A percentile compares a stretch with the other conserved stretches of the same genome.
Conservation (phyloP, 2,329 filamentous ascomycete species). For the Cladosporium sp. region DNA sequence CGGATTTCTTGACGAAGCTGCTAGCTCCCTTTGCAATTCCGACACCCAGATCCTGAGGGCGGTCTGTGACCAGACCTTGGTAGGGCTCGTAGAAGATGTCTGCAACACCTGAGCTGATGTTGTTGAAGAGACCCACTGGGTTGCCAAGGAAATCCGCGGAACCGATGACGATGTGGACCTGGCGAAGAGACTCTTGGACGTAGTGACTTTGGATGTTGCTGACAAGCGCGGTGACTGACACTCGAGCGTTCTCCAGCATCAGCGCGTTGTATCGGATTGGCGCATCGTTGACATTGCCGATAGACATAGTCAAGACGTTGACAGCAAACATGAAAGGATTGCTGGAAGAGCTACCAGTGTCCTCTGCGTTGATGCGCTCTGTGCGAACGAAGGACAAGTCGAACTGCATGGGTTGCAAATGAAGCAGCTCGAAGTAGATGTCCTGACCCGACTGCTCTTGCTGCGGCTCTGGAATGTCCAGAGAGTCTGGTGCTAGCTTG, state of each 20-base stretch:
- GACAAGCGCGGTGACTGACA: conserved; percentile 77
- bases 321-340: conserved; percentile 99
- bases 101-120: conserved; percentile 90
- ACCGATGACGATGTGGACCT: conserved; percentile 94
- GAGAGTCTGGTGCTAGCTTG: conserved; percentile 78
- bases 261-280: conserved; percentile 89
- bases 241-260: conserved; percentile 89
- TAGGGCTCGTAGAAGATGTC: conserved; percentile 99
- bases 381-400: conserved; percentile 96
- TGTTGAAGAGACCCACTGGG: conserved; percentile 96
- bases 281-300: conserved; percentile 97
- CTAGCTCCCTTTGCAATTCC: conserved; percentile 96
- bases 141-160: conserved; percentile 98
- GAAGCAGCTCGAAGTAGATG: conserved; percentile 95
- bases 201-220: conserved; percentile 91
- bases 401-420: conserved; percentile 96
- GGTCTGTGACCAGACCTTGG: conserved; percentile 91
- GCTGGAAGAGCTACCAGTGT: conserved; percentile 74
- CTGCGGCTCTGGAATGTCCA: conserved; percentile 89
- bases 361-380: conserved; percentile 91
- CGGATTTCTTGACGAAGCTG: conserved; percentile 96
- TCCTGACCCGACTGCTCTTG: conserved; percentile 81
- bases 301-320: conserved; percentile 98
- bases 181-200: conserved; percentile 90
- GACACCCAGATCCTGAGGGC: conserved; percentile 88